Conservation (phyloP, 305 asterid genomes). For the Fraxinus greggii region DNA sequence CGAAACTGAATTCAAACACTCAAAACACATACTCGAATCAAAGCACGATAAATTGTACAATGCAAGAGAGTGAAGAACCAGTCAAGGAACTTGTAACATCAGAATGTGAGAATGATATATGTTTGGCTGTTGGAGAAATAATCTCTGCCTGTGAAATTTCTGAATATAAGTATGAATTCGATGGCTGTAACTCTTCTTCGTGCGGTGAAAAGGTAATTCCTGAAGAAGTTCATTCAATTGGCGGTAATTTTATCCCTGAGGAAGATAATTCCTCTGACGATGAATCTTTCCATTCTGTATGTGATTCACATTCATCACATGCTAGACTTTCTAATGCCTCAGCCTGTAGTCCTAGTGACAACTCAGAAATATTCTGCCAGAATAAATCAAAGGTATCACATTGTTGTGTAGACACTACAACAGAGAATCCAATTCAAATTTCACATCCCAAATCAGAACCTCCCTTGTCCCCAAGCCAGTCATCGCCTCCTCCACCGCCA, state of each 20-base stretch:
- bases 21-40: constrained; percentile 27
- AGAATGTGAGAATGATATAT: constrained; percentile 32
- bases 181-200: constrained; percentile 22
- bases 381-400: constrained; percentile 26
- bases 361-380: constrained; percentile 30
- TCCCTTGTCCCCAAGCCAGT: constrained; percentile 27
- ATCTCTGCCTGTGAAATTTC: constrained; percentile 45
- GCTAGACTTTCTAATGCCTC: constrained; percentile 62
- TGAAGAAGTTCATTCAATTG: constrained; percentile 33
- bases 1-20: constrained; percentile 29
- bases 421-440: constrained; percentile 21
- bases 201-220: constrained; percentile 34
- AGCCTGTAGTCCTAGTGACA: constrained; percentile 38
- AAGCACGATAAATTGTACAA: constrained; percentile 10
- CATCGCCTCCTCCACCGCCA: constrained; percentile 33
- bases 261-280: constrained; percentile 51
- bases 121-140: constrained; percentile 43
- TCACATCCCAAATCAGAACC: constrained; percentile 3
- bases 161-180: constrained; percentile 26
- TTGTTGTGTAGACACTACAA: constrained; percentile 13
- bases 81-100: constrained; percentile 19
- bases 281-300: constrained; percentile 73
- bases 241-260: constrained; percentile 28
- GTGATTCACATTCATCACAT: constrained; percentile 58
- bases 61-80: constrained; percentile 35